Base-by-base conservation (phyloP, 164 flowering plant genomes). In the Brasenia schreberi region DNA sequence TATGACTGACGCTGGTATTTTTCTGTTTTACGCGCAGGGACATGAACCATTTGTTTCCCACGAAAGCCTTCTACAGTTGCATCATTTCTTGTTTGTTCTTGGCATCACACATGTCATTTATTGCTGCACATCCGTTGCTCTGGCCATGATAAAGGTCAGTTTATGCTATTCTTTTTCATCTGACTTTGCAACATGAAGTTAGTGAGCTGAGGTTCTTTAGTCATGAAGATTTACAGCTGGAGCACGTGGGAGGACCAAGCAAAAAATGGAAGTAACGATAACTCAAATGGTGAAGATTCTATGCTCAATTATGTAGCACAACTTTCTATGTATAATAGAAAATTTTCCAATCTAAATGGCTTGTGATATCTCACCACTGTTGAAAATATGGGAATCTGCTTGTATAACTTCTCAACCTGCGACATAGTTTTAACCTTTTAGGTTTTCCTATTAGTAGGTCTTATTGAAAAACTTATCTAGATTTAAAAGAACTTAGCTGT, bases 21-120 rank as follows among this genome's bases (percentile, higher is more conserved):
- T 53, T 60, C 11, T 43, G 44, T 42, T 42, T 62, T 69, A 62
- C 63, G 66, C 63, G 63, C 86, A 92, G 98, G 95, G 88, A 14
- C 82, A 65, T 33, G 82, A 88, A 78, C 83, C 96, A n/a, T 87
- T 90, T 69, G 93, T 79, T 67, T 88, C 96, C 12, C 66, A 81
- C 59, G 96, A 90, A 78, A 85, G 93, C 74, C 87, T 92, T 43
- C 93, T 90, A 77, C 98, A 92, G 79, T 92, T 92, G 67, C 98
- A 90, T 70, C 87, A 93, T 7, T 78, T 92, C 68, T 68, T 90
- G 65, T 84, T 92, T 74, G 90, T 84, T 64, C 88, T 92, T 56
- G 96, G 84, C 5, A 56, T 87, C 59, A 81, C 82, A 43, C 96
- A 88, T 82, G 89, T 87, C 66, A 79, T 78, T 18, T 92, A 88